Evolutionary conservation across 2,329 filamentous ascomycete species (phyloP), one percentile per base, ranked within the genome.

Genomic region (Trichoderma pleuroti): DNA sequence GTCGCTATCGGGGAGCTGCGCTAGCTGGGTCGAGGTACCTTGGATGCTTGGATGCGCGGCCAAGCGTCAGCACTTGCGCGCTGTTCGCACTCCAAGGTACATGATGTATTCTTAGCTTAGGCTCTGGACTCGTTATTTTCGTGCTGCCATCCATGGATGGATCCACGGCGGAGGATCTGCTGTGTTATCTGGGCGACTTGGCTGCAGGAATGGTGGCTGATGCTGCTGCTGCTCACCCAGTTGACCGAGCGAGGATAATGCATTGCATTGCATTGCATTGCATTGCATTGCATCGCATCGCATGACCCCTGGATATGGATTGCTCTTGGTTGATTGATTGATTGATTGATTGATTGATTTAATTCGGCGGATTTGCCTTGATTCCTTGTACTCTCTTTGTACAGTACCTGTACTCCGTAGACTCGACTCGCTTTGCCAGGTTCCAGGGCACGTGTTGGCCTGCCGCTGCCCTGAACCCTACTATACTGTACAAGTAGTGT

Each of bases 171-270:
- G 26, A 59, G 64, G 64, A 67, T 67, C 54, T 67, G 34, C 34
- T 32, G 24, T 26, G 21, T 56, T 59, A 12, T 30, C 28, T 24
- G 8, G 24, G 62, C 46, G 60, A 14, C 60, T 62, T 39, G 60
- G 26, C 60, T 36, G 52, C 52, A 67, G 64, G 64, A 67, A 42
- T 67, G 64, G 64, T 57, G 64, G 52, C 34, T 67, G 64, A 46
- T 67, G 49, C 28, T 66, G 21, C 24, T 28, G 24, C 21, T 49
- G 26, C 52, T 56, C 52, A 60, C 18, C 56, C 28, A 60, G 56
- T 30, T 18, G 26, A 56, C 24, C 52, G 52, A 56, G 16, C 57
- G 34, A 30, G 30, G 56, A 21, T 14, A 16, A n/a, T 36, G 63
- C 63, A 39, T 56, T 34, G 42, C 62, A 66, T 65, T 30, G 63